Conservation (phyloP, 805 yeast species). For the Vanderwaltozyma tropicalis region DNA sequence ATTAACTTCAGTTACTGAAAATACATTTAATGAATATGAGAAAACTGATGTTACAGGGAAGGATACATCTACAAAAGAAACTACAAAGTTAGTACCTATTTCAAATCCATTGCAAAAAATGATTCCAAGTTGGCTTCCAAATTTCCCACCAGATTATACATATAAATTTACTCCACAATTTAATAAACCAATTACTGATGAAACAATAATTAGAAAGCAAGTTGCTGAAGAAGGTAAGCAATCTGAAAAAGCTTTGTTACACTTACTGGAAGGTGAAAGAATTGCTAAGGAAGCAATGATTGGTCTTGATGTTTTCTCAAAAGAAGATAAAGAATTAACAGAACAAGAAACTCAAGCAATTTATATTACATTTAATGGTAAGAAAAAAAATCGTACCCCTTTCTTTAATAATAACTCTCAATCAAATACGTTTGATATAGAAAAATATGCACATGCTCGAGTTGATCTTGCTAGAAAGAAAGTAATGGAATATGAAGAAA, state of each 20-base stretch:
- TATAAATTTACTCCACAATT: constrained; percentile 68
- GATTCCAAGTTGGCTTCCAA: constrained; percentile 73
- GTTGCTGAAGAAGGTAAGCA: constrained; percentile 71
- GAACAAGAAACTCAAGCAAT: constrained; percentile 9
- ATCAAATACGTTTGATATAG: constrained; percentile 40
- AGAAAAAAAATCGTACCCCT: constrained; percentile 1
- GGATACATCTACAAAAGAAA: constrained; percentile 3
- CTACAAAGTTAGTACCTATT: constrained; percentile 34
- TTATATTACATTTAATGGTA: constrained; percentile 4
- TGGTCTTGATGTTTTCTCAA: constrained; percentile 5
- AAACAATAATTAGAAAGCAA: constrained; percentile 56
- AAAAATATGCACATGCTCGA: constrained; percentile 44
- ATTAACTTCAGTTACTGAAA: constrained; percentile 2
- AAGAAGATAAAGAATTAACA: constrained; percentile 6
- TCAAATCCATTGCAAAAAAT: constrained; percentile 32
- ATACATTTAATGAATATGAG: constrained; percentile 6
- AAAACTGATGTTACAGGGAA: constrained; percentile 8
- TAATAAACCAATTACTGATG: constrained; percentile 53
- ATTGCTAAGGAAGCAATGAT: neutral
- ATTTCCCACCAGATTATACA: constrained; percentile 89
- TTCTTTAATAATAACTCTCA: neutral
- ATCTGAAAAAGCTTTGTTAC: constrained; percentile 64
- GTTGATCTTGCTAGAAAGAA: constrained; percentile 28
- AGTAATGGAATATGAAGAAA: constrained; percentile 20
- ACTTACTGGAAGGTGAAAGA: constrained; percentile 8